A percentile compares a stretch with the other conserved stretches of the same genome.
phyloP scores from a whole-genome alignment of 1,284 basidiomycete genomes.

The Leccinum fallax region DNA sequence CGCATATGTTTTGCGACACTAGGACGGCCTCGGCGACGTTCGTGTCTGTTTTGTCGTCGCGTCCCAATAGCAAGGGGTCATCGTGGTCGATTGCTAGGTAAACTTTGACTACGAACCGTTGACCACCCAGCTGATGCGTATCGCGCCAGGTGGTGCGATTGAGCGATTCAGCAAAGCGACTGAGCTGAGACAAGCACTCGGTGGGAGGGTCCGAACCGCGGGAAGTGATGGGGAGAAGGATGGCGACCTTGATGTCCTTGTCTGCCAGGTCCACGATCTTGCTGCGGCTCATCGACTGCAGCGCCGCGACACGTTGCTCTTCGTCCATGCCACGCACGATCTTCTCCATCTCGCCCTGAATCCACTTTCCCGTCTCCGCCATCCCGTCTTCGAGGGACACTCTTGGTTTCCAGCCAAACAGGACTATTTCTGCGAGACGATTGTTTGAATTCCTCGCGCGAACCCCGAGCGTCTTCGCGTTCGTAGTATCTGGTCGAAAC shows the following conservation, averaged over 20 bases:
- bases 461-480: conserved; percentile 47
- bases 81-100: conserved; percentile 58
- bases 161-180: conserved; percentile 47
- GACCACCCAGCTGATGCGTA: conserved; percentile 35
- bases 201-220: conserved; percentile 38
- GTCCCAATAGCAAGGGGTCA: conserved; percentile 43
- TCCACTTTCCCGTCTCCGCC: conserved; percentile 49
- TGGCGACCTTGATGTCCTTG: conserved; percentile 46
- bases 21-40: conserved; percentile 44
- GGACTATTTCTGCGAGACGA: conserved; percentile 31
- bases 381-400: conserved; percentile 49
- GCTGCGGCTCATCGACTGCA: conserved; percentile 36
- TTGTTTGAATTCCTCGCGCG: conserved; percentile 57
- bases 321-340: conserved; percentile 16
- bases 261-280: conserved; percentile 41
- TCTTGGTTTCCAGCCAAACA: conserved; percentile 47
- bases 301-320: conserved; percentile 8
- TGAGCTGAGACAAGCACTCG: conserved; percentile 46
- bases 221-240: conserved; percentile 61
- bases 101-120: conserved; percentile 42
- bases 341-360: conserved; percentile 40
- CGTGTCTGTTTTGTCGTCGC: conserved; percentile 11
- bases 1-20: conserved; percentile 36
- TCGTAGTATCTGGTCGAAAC: conserved; percentile 30
- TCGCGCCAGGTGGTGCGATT: conserved; percentile 50